Percentiles rank a stretch among this genome's conserved stretches.
Conservation (phyloP, 1,284 basidiomycete species). For the Cryptococcus jaspeensis region DNA sequence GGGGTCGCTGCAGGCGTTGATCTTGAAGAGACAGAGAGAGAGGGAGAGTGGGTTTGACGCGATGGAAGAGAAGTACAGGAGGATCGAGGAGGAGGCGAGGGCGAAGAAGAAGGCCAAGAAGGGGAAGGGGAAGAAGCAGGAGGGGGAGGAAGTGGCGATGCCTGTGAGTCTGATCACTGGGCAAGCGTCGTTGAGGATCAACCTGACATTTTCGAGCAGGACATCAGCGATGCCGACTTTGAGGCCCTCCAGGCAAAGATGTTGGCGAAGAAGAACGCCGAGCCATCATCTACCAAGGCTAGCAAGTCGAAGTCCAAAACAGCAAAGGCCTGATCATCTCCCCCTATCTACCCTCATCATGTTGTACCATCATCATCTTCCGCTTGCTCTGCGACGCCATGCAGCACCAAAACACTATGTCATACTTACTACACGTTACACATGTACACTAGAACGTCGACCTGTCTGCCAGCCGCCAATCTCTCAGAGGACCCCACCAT, state of each 20-base stretch:
- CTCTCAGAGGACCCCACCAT: constrained; percentile 50
- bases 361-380: not conserved
- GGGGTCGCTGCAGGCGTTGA: constrained; percentile 74
- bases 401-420: not conserved
- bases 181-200: not conserved
- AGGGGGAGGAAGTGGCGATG: constrained; percentile 15
- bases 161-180: constrained; percentile 19
- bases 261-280: constrained; percentile 31
- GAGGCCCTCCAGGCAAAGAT: constrained; percentile 46
- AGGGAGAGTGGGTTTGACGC: constrained; percentile 70
- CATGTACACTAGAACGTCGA: constrained; percentile 6
- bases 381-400: not conserved
- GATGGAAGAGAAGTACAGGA: constrained; percentile 74
- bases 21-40: constrained; percentile 68
- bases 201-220: constrained; percentile 18
- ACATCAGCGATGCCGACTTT: constrained; percentile 46
- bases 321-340: not conserved
- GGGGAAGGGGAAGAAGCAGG: constrained; percentile 19
- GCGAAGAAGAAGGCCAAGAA: constrained; percentile 36
- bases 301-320: constrained; percentile 6
- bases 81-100: constrained; percentile 36
- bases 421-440: not conserved
- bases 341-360: not conserved
- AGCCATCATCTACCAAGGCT: not conserved
- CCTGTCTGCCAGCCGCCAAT: constrained; percentile 41